Base-by-base conservation (phyloP, 148 eudicot species). In the Rhododendron kiyosumense region DNA sequence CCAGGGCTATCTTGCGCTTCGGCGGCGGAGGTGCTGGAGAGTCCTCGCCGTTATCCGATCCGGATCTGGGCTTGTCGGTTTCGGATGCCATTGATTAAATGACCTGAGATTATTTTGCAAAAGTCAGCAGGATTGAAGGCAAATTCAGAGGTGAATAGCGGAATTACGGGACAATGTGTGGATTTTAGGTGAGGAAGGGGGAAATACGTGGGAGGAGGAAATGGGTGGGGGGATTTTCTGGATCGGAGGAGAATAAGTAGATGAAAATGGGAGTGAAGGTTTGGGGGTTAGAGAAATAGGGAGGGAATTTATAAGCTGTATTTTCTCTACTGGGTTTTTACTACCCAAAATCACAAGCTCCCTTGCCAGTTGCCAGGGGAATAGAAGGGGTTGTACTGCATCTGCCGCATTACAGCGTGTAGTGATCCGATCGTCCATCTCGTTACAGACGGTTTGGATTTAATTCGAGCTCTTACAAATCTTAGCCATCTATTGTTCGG, bases 1-100 rank as follows among this genome's bases (percentile, higher is more conserved):
- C 95, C 82, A 97, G 83, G 15, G 99, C 99, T 0, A 91, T 87
- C 85, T 94, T 93, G 5, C 63, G 85, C 22, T 86, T 73, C 10
- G 73, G 73, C 51, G 82, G 32, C 45, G 82, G 1, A n/a, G 89
- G 15, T 1, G 49, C 5, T 1, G 30, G 30, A 11, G 38, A 30
- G 36, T 41, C 28, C 3, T 43, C 49, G 52, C 81, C 7, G 81
- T 24, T 45, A 1, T 12, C 13, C 26, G 80, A 77, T 38, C 49
- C 51, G 49, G 81, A 78, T 78, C 80, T 77, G 28, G 52, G 52
- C 13, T 10, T 45, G 81, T 78, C 48, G 52, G 46, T 78, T 43
- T 78, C 81, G 30, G 81, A 78, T 78, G 81, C 49, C 81, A 78
- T 78, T 78, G 30, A 2, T 0, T 10, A 11, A 67, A 0, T 1